Conservation (phyloP, 1,284 basidiomycete species). For the Malassezia brasiliensis region DNA sequence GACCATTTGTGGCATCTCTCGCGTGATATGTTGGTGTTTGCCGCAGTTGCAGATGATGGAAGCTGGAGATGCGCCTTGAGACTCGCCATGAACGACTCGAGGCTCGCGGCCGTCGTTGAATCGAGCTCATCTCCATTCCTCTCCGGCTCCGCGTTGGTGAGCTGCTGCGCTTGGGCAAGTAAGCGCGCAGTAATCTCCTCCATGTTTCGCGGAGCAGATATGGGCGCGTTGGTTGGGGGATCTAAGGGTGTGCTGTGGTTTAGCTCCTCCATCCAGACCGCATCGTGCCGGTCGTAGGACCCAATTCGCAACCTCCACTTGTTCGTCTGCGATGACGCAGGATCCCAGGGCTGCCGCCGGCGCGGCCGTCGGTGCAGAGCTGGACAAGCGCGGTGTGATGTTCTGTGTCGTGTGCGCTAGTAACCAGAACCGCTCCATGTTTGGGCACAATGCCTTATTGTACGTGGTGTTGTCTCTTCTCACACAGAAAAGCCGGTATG, state of each 20-base stretch:
- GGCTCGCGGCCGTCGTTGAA: slow-evolving; percentile 25
- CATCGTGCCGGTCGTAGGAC: neutral
- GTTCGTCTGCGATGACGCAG: too few species aligned
- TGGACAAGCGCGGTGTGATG: slow-evolving; percentile 44
- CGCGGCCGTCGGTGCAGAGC: neutral
- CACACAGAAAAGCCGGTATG: slow-evolving; percentile 63
- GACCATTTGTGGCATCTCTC: slow-evolving; percentile 15
- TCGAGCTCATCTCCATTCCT: slow-evolving; percentile 7
- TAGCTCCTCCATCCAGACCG: neutral
- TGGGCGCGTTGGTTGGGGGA: neutral
- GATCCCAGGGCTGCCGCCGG: neutral
- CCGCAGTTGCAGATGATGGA: slow-evolving; percentile 10
- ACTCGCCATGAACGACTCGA: slow-evolving; percentile 35
- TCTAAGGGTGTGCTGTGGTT: too few species aligned
- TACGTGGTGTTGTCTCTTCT: slow-evolving; percentile 1
- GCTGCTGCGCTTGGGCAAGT: neutral
- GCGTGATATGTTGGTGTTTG: slow-evolving; percentile 12
- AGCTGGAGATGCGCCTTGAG: slow-evolving; percentile 20
- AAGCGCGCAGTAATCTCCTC: slow-evolving; percentile 10
- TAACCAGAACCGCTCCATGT: slow-evolving; percentile 99
- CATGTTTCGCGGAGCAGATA: slow-evolving; percentile 6
- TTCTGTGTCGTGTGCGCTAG: slow-evolving; percentile 98
- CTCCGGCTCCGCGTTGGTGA: neutral
- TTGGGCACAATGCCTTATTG: slow-evolving; percentile 80
- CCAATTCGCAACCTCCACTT: too few species aligned